Evolutionary conservation across 1,284 basidiomycete genomes (phyloP), one percentile per base, ranked within the genome.

Genomic region (Malassezia dermatis): DNA sequence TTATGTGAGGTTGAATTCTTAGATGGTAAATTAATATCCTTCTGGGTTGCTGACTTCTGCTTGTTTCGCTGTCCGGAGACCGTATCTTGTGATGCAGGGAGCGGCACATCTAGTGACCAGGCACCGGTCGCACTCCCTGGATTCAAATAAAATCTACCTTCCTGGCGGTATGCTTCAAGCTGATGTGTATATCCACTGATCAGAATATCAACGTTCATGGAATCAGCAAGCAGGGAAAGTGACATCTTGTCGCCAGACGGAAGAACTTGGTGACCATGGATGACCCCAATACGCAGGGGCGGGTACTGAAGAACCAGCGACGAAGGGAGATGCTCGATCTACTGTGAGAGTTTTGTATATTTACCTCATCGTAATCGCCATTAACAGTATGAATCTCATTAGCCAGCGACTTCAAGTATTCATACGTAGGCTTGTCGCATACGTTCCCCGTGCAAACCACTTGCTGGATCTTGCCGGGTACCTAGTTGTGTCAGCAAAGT

Each of bases 381-480:
- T 84, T 81, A 4, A 94, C 93, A 37, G 90, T 85, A 66, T 89
- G 82, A 6, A 98, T 86, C 69, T 96, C 94, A 8, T 86, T 84
- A n/a, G 88, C 86, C 21, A 98, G 86, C n/a, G 88, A 89, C 54
- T 89, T 80, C n/a, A 99, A 80, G 77, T 95, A 98, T 69, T 96
- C 93, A 71, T 86, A 89, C 11, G 93, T 98, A 77, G 95, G 93
- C 67, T 86, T 85, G 78, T 98, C 94, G 75, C 89, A 94, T 12
- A 96, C 85, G 73, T 98, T 98, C 45, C 93, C 94, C 0, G 93
- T 98, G 75, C 90, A 94, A 30, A 98, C 81, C 60, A 98, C 94
- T 77, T 98, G 93, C 62, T 93, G 88, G 37, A 98, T 98, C 78
- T 98, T 98, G 32, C 94, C 93, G 10, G 93, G 77, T 84, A 54